These are phyloP conservation scores for Arthrobotrys musiformis DNA, from an alignment of 2,329 filamentous ascomycete genomes.

Conservation along the genomic window DNA sequence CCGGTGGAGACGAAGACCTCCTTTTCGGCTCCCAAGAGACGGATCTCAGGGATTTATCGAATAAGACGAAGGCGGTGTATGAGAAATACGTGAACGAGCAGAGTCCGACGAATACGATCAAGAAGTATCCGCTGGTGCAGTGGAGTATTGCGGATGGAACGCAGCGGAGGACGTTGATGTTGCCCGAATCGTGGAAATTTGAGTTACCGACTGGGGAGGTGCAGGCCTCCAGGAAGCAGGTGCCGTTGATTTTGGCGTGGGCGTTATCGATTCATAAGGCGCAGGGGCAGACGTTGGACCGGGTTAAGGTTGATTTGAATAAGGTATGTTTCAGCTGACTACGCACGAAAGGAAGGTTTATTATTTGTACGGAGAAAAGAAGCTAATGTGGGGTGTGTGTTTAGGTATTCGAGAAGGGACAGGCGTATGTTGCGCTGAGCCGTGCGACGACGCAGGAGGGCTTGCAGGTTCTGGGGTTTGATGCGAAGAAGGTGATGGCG, in stretches of 20 bases:
- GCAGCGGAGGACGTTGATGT: constrained; percentile 79
- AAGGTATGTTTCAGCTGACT: constrained; percentile 64
- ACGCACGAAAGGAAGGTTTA: neutral
- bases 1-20: constrained; percentile 65
- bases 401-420: constrained; percentile 89
- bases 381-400: neutral
- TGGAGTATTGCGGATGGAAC: constrained; percentile 84
- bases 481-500: constrained; percentile 91
- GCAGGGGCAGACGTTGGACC: constrained; percentile 81
- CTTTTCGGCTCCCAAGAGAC: constrained; percentile 63
- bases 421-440: constrained; percentile 95
- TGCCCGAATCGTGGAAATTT: constrained; percentile 93
- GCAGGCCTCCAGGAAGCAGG: constrained; percentile 72
- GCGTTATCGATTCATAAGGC: constrained; percentile 98
- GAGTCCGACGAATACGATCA: constrained; percentile 69
- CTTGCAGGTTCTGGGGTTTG: constrained; percentile 87
- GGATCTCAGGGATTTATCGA: constrained; percentile 39
- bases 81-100: constrained; percentile 63
- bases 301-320: constrained; percentile 92
- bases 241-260: constrained; percentile 93
- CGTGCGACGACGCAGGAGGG: constrained; percentile 88
- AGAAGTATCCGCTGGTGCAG: constrained; percentile 82
- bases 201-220: constrained; percentile 95
- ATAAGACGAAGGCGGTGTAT: constrained; percentile 64
- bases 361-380: too few species aligned